phyloP scores from a whole-genome alignment of 495 filamentous ascomycete species.

The Hamigera avellanea region DNA sequence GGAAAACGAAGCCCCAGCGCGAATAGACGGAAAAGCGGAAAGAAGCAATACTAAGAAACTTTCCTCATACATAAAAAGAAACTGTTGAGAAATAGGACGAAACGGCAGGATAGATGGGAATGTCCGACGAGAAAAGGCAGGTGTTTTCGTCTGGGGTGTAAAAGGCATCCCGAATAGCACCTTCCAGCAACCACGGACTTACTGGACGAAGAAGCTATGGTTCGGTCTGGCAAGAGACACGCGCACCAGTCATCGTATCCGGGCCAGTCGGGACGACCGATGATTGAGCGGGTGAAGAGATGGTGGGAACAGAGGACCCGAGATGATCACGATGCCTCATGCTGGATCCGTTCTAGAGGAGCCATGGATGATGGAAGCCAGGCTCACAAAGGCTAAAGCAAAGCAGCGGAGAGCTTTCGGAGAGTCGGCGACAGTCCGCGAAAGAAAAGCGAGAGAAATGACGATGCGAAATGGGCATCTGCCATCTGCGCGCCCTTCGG shows the following conservation, averaged over 20 bases:
- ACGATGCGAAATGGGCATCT: neutral
- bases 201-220: neutral
- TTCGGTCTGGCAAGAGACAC: neutral
- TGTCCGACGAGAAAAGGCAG: too few species aligned
- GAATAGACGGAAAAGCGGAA: conserved; percentile 3
- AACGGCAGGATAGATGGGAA: too few species aligned
- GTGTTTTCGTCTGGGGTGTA: conserved; percentile 23
- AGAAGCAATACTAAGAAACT: conserved; percentile 2
- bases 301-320: neutral
- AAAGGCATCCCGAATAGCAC: conserved; percentile 15
- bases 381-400: too few species aligned
- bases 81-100: too few species aligned
- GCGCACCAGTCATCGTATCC: conserved; percentile 1
- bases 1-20: conserved; percentile 6
- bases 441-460: too few species aligned
- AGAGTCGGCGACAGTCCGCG: too few species aligned
- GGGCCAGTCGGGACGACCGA: conserved; percentile 5
- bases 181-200: neutral
- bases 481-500: conserved; percentile 23
- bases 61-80: too few species aligned
- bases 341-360: too few species aligned
- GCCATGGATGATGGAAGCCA: too few species aligned
- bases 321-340: conserved; percentile 5
- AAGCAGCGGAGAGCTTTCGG: too few species aligned
- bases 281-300: conserved; percentile 1